Base-by-base conservation (phyloP, 2,329 filamentous ascomycete species). In the Aspergillus latus region DNA sequence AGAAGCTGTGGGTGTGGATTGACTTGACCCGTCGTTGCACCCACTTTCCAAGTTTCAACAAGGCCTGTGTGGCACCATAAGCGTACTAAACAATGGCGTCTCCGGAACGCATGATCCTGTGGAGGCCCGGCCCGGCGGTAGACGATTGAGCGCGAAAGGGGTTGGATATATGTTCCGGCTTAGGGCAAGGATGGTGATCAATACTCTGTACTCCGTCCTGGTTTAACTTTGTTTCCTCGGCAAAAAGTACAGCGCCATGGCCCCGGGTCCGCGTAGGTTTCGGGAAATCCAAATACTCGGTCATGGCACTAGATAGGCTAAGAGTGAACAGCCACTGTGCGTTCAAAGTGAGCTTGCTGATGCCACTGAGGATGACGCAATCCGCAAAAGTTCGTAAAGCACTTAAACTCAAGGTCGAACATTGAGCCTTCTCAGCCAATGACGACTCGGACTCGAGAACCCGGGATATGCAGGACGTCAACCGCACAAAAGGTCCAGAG, bases 61-160 rank as follows among this genome's bases (percentile, higher is more conserved):
- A n/a, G 43, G 26, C 43, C 26, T 45, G 26, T 52, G 56, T 57
- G 36, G 53, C 54, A 62, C 59, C 56, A 49, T 54, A 61, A 57
- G 49, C 32, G 54, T 47, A 49, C 30, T 52, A 44, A 34, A n/a
- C 21, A 29, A 45, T 32, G 26, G 15, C 15, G 46, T 52, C 51
- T 13, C 30, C 40, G 28, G 53, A 57, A 49, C 53, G 59, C 57
- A 63, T 54, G 42, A 44, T 9, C 49, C 54, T 59, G 61, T 61
- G 58, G 50, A 64, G 64, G 64, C 58, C 56, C 64, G 62, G 64
- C 53, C 64, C 62, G 61, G 54, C 51, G 58, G 61, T 58, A 49
- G 21, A 45, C 51, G 10, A 13, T 13, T 37, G 32, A 34, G 32
- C 10, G 34, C 4, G 34, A 37, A 11, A 37, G 34, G 34, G 34